Evolutionary conservation across 371 early-diverging fungal species (phyloP), one percentile per base, ranked within the genome.

Genomic region (Apophysomyces sp.): DNA sequence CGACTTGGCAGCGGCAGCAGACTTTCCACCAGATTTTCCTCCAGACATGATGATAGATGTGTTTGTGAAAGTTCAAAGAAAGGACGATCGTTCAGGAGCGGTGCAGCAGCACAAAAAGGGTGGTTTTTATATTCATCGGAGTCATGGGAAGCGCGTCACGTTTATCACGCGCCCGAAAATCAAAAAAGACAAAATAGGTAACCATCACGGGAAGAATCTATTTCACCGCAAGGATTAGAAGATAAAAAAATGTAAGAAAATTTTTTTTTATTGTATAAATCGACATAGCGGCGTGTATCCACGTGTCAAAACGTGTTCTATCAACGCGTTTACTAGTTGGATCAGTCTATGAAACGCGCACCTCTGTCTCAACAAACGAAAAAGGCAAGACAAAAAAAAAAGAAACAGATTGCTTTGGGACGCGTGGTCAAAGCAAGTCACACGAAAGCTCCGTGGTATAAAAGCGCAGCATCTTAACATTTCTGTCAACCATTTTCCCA

Each of bases 1-100:
- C 65, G 83, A 77, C 73, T 81, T 77, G 68, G 83, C 61, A 68
- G 81, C 83, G 72, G 77, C 69, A 69, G 77, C 77, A 66, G 77
- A 77, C 60, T 77, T 77, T 62, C 77, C 77, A 66, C 77, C 77
- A 73, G 77, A 77, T 69, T 77, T 77, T 67, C 77, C 77, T 72
- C 77, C 77, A 77, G 77, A 77, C 77, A 77, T 73, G 8, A 13
- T 44, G 41, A 44, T 44, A 44, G 21, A 44, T 1, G 8, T 21
- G 16, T 21, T 44, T 44, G n/a, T 4, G 9, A 34, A 34, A 34
- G 9, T n/a, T 21, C 9, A 44, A n/a, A 21, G 49, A 11, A 44
- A 16, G 21, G 49, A 44, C 49, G 21, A 44, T 21, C 49, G 18
- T 44, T 44, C 21, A 9, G 49, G 41, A 21, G 49, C 21, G 4